Conservation (phyloP, 495 filamentous ascomycete species). For the Aspergillus heteromorphus region DNA sequence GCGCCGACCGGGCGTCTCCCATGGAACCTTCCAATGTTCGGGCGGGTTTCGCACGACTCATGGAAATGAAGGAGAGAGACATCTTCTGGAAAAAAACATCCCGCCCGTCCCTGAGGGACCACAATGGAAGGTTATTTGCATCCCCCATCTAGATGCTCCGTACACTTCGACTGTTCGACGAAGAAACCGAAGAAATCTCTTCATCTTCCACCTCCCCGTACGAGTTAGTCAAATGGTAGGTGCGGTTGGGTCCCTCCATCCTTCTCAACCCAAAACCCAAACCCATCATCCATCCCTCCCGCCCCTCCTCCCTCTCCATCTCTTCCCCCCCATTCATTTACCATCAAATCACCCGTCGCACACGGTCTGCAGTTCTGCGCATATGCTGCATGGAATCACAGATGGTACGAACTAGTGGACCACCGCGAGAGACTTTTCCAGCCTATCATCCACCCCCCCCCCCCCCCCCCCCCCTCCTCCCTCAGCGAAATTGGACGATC, state of each 20-base stretch:
- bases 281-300: neutral
- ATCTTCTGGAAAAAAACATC: too few species aligned
- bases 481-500: conserved; percentile 4
- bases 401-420: neutral
- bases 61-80: too few species aligned
- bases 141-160: too few species aligned
- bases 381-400: conserved; percentile 3
- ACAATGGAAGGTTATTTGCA: too few species aligned
- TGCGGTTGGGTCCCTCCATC: neutral
- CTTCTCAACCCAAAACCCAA: neutral
- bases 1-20: neutral
- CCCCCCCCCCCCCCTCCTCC: too few species aligned
- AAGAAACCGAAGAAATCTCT: too few species aligned
- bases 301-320: too few species aligned
- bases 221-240: too few species aligned
- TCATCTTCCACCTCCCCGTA: too few species aligned
- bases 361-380: neutral
- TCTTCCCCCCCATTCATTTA: neutral
- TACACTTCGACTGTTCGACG: too few species aligned
- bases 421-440: neutral
- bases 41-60: neutral
- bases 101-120: too few species aligned
- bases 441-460: conserved; percentile 5
- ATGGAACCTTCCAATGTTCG: neutral
- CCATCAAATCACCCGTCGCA: neutral